Percentiles rank a stretch among this genome's conserved stretches.
phyloP scores from a whole-genome alignment of 768 basidiomycete species.

The Leccinum disarticulatum region DNA sequence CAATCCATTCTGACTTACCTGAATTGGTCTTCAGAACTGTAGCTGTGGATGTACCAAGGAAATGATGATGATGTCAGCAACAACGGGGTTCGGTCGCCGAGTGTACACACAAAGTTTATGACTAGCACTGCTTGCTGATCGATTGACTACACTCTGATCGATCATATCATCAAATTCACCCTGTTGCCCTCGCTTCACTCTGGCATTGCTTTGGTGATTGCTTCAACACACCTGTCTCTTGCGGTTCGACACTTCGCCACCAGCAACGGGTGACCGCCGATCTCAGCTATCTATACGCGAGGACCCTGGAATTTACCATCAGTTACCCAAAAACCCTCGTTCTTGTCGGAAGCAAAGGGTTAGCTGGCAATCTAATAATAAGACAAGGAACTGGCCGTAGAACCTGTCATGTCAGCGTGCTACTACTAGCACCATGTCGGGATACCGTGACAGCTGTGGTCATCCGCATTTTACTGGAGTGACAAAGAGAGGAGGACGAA shows the following conservation, averaged over 20 bases:
- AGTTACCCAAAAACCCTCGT: not conserved
- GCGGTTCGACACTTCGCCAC: not conserved
- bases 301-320: not conserved
- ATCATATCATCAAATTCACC: not conserved
- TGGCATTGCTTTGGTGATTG: not conserved
- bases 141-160: not conserved
- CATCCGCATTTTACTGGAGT: not conserved
- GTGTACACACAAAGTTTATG: not conserved
- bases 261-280: not conserved
- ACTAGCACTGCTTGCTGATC: not conserved
- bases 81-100: not conserved
- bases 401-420: not conserved
- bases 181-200: not conserved
- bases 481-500: not conserved
- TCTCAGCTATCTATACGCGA: not conserved
- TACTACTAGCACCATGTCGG: not conserved
- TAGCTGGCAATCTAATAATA: not conserved
- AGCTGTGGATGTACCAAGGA: not conserved
- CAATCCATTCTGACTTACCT: not conserved
- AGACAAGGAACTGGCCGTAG: not conserved
- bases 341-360: not conserved
- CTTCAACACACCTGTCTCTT: not conserved
- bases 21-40: not conserved
- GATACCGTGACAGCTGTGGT: not conserved
- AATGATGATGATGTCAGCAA: not conserved